These are phyloP conservation scores for Litchi chinensis DNA, from an alignment of 345 rosid genomes.

Conservation along the genomic window DNA sequence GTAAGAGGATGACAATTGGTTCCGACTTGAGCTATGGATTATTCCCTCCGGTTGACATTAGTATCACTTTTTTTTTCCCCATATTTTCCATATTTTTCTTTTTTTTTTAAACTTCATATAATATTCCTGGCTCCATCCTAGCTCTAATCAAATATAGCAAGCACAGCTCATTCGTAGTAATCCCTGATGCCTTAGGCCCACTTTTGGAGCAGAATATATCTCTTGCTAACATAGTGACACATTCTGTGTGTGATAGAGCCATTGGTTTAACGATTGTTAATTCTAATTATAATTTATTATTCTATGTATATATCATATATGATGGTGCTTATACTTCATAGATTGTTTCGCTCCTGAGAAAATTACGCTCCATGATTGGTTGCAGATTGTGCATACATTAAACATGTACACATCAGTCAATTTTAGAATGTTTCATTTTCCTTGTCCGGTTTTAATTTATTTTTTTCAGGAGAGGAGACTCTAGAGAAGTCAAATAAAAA, in stretches of 20 bases:
- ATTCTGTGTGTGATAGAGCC: neutral
- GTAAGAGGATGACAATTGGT: conserved; percentile 6
- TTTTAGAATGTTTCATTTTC: neutral
- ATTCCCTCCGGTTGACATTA: conserved; percentile 18
- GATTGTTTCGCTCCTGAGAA: neutral
- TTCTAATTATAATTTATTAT: no score
- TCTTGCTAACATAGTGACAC: neutral
- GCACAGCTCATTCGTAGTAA: conserved; percentile 24
- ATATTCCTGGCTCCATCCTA: neutral
- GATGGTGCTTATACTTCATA: no score
- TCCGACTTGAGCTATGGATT: conserved; percentile 22
- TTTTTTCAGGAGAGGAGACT: no score
- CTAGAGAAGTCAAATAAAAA: no score
- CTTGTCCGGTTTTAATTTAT: neutral
- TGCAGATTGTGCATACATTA: neutral
- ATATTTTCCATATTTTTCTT: no score
- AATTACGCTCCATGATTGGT: neutral
- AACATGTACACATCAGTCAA: neutral
- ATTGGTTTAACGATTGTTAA: neutral
- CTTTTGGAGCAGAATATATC: conserved; percentile 26
- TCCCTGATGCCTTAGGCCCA: conserved; percentile 33
- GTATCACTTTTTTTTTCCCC: neutral
- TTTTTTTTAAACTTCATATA: no score
- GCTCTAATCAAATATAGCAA: no score
- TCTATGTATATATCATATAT: no score